phyloP scores from a whole-genome alignment of 345 rosid genomes.

The Eutrema yunnanense region DNA sequence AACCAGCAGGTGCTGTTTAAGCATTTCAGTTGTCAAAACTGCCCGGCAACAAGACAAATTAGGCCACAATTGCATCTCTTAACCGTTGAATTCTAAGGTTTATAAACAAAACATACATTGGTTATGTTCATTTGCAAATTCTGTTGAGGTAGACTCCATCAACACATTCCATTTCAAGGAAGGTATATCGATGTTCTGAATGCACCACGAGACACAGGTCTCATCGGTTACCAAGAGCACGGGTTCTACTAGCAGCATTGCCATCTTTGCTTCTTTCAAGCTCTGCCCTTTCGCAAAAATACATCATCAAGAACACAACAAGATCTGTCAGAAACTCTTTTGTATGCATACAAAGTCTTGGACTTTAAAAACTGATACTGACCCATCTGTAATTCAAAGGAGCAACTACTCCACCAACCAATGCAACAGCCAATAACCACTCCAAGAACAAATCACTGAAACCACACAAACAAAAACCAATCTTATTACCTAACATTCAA shows the following conservation, averaged over 20 bases:
- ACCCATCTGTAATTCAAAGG: conserved; percentile 95
- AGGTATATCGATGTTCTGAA: conserved; percentile 32
- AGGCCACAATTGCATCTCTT: not conserved
- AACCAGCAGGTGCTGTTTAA: conserved; percentile 15
- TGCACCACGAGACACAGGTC: conserved; percentile 48
- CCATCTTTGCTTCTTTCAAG: conserved; percentile 58
- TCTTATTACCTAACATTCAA: not conserved
- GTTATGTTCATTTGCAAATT: conserved; percentile 15
- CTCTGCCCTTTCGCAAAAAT: conserved; percentile 35
- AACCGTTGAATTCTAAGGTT: not conserved
- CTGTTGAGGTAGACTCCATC: conserved; percentile 35
- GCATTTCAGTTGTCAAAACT: conserved; percentile 47
- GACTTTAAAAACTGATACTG: conserved; percentile 16
- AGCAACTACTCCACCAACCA: conserved; percentile 65
- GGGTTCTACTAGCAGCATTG: conserved; percentile 48
- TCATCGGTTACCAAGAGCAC: conserved; percentile 64
- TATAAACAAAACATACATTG: conserved; percentile 22
- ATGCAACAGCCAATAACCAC: conserved; percentile 79
- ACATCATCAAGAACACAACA: not conserved
- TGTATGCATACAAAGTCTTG: too few species aligned
- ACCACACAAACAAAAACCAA: not conserved
- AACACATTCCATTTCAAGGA: conserved; percentile 64
- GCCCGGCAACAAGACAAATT: conserved; percentile 5
- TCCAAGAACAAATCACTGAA: conserved; percentile 69
- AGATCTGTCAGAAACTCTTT: too few species aligned